phyloP scores from a whole-genome alignment of 805 yeast species.

The Candida tibetensis region DNA sequence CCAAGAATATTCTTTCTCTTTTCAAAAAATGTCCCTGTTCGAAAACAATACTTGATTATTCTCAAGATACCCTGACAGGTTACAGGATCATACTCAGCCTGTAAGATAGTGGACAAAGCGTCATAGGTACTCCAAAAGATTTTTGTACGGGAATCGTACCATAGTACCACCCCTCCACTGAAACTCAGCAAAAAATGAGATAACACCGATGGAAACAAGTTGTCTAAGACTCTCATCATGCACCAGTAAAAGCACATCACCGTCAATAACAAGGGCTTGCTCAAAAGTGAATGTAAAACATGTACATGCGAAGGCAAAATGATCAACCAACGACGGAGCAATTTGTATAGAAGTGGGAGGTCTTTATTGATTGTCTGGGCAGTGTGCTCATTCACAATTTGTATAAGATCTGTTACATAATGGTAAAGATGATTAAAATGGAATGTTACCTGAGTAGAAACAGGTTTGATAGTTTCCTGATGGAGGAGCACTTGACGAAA shows the following conservation, averaged over 20 bases:
- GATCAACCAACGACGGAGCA: slow-evolving; percentile 21
- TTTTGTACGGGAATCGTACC: neutral
- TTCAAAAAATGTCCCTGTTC: slow-evolving; percentile 19
- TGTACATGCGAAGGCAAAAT: slow-evolving; percentile 20
- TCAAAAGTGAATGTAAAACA: slow-evolving; percentile 5
- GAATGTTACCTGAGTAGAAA: slow-evolving; percentile 3
- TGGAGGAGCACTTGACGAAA: slow-evolving; percentile 1
- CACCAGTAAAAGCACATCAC: slow-evolving; percentile 14
- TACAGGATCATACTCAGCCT: neutral
- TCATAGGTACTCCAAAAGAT: neutral
- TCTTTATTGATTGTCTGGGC: slow-evolving; percentile 4
- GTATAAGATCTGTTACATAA: slow-evolving; percentile 7
- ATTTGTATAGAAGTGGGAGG: slow-evolving; percentile 12
- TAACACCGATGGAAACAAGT: slow-evolving; percentile 21
- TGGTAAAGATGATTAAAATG: slow-evolving; percentile 11
- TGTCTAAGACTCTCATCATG: slow-evolving; percentile 15
- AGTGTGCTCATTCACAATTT: neutral
- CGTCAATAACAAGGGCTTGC: slow-evolving; percentile 13
- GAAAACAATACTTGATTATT: slow-evolving; percentile 15
- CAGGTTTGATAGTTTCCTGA: neutral
- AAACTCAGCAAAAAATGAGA: slow-evolving; percentile 21
- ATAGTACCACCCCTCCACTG: slow-evolving; percentile 17
- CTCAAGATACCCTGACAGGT: slow-evolving; percentile 2
- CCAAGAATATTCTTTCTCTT: slow-evolving; percentile 18
- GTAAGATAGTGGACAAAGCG: neutral